These are phyloP conservation scores for Tetrapisispora arboricola DNA, from an alignment of 805 yeast species.

Conservation along the genomic window DNA sequence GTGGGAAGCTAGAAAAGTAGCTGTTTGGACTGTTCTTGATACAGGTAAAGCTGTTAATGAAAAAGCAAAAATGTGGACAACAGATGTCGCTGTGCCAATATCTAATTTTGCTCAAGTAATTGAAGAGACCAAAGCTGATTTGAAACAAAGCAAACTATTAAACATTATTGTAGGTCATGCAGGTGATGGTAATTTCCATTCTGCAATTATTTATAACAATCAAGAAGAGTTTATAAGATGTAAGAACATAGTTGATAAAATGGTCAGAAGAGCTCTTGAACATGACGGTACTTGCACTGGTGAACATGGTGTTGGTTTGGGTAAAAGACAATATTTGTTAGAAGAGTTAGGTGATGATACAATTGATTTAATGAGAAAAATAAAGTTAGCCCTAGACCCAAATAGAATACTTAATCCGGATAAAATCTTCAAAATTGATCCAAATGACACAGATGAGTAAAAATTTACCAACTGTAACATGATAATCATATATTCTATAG, in stretches of 20 bases:
- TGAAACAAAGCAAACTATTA: slow-evolving; percentile 41
- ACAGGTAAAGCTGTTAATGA: slow-evolving; percentile 45
- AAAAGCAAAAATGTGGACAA: slow-evolving; percentile 52
- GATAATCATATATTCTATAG: neutral
- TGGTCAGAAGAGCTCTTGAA: slow-evolving; percentile 56
- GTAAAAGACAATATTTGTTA: slow-evolving; percentile 52
- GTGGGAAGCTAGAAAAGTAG: slow-evolving; percentile 70
- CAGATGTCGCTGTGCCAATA: slow-evolving; percentile 78
- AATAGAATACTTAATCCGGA: slow-evolving; percentile 67
- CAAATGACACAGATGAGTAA: slow-evolving; percentile 23
- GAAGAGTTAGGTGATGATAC: slow-evolving; percentile 61
- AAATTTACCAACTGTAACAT: neutral
- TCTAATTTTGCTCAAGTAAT: slow-evolving; percentile 57
- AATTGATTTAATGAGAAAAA: slow-evolving; percentile 58
- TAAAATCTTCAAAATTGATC: slow-evolving; percentile 63
- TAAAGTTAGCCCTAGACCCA: slow-evolving; percentile 68
- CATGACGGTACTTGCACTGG: slow-evolving; percentile 82
- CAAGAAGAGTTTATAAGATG: slow-evolving; percentile 40
- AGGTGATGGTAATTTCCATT: slow-evolving; percentile 78
- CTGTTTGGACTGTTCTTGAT: slow-evolving; percentile 54
- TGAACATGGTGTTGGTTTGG: slow-evolving; percentile 80
- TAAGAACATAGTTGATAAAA: slow-evolving; percentile 41
- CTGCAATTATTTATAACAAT: slow-evolving; percentile 48
- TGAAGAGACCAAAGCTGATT: slow-evolving; percentile 48
- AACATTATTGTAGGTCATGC: slow-evolving; percentile 69